Percentiles rank a stretch among this genome's conserved stretches.
Conservation (phyloP, 768 basidiomycete genomes). For the Calocybe cyanea region DNA sequence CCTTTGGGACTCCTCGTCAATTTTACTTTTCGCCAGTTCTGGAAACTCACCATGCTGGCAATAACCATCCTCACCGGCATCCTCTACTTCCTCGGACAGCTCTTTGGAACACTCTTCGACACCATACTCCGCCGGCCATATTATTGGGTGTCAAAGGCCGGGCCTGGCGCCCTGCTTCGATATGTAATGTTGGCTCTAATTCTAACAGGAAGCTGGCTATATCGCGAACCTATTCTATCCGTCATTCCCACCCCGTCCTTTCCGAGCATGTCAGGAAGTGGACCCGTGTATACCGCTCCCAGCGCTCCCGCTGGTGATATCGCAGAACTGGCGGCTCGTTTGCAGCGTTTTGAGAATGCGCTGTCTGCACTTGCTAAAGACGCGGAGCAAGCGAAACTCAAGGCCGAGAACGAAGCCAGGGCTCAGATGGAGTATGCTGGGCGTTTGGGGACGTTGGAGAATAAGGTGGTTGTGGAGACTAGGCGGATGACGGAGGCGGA, state of each 20-base stretch:
- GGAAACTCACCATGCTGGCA: slow-evolving; percentile 19
- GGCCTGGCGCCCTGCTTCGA: slow-evolving; percentile 29
- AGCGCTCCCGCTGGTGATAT: slow-evolving; percentile 61
- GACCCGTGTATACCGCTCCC: slow-evolving; percentile 46
- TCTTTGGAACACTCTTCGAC: slow-evolving; percentile 47
- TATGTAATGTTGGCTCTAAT: slow-evolving; percentile 40
- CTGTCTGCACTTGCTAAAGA: slow-evolving; percentile 59
- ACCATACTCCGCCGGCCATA: slow-evolving; percentile 46
- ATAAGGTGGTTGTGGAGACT: slow-evolving; percentile 35
- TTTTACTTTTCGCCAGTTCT: slow-evolving; percentile 20
- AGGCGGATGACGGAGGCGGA: slow-evolving; percentile 51
- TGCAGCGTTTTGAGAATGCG: slow-evolving; percentile 60
- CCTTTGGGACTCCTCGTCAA: slow-evolving; percentile 39
- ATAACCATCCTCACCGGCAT: slow-evolving; percentile 31
- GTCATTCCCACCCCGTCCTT: slow-evolving; percentile 27
- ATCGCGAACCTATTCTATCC: slow-evolving; percentile 32
- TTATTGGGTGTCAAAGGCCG: slow-evolving; percentile 31
- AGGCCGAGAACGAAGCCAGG: slow-evolving; percentile 50
- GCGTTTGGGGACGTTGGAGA: slow-evolving; percentile 55
- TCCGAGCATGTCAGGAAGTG: slow-evolving; percentile 10
- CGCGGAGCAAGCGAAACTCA: slow-evolving; percentile 43
- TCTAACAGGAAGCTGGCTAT: slow-evolving; percentile 41
- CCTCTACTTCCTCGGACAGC: slow-evolving; percentile 41
- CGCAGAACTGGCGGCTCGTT: slow-evolving; percentile 57
- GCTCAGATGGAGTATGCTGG: slow-evolving; percentile 49